Base-by-base conservation (phyloP, 2,329 filamentous ascomycete species). In the Pseudonectria foliicola region DNA sequence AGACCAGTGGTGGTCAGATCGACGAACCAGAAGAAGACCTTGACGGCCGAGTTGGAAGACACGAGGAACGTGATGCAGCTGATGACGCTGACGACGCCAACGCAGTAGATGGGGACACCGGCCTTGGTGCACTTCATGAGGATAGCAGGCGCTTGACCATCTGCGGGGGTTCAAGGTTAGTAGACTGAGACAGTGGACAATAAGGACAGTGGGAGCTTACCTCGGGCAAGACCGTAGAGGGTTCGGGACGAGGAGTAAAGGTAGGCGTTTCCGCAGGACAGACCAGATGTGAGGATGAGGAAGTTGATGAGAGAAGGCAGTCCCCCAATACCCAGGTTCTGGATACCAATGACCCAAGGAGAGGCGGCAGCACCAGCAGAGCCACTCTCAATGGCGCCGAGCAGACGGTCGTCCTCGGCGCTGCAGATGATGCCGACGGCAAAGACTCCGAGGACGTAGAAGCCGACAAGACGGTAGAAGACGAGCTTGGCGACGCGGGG, bases 401-500 rank as follows among this genome's bases (percentile, higher is more conserved):
- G 77, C 71, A 39, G 56, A 7, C 51, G 47, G 2, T 40, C 24
- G 16, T 63, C 69, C 38, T 64, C 75, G 59, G 61, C 73, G 48
- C 71, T 73, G 34, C 73, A 63, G 16, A 74, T 62, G 30, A 78
- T 67, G 11, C 70, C 64, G 3, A 73, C 70, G 10, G 67, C 65
- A 37, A 77, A 71, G 26, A 80, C 70, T 67, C 66, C 44, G 54
- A 86, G 66, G n/a, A 85, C 70, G 59, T 85, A 86, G 61, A 87
- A 85, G 2, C 71, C 61, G 1, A 79, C 80, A 23, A 87, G 65
- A 31, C 83, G 78, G 57, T 81, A 85, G 59, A 86, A 85, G 24
- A 85, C 79, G 29, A 77, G 77, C 44, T 83, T 85, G 62, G 75
- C 85, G 2, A 82, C 82, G 38, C 71, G 72, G 1, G 82, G 82